Evolutionary conservation across 306 rosid genomes (phyloP), one percentile per base, ranked within the genome.

Genomic region (Castanea mollissima): DNA sequence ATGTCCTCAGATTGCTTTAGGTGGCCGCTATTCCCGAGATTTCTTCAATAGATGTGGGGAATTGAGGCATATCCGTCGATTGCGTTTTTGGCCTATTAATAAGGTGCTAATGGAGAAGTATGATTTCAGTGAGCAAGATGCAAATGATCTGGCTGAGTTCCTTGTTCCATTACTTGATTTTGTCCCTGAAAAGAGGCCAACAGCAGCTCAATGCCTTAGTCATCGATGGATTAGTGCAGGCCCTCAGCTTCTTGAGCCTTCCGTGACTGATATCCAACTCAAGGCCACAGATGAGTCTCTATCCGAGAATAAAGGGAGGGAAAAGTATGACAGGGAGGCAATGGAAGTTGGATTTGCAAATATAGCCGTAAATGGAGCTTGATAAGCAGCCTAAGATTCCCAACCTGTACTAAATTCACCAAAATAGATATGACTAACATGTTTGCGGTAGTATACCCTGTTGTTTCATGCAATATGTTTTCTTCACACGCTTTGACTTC

Each of bases 21-120:
- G 99, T 58, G 99, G 99, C 27, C 92, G 97, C 56, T 94, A 94
- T 74, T 95, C 99, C 74, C 91, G 97, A 55, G 99, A 95, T 84
- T 95, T 87, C 84, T 95, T 95, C 60, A 92, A 95, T 65, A 89
- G 98, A 85, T 83, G 91, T 21, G 97, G 99, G 21, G 97, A 95
- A 78, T 69, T 92, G 79, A 88, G 98, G 90, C 99, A 94, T 82
- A 94, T 94, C 70, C 91, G 96, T 4, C 86, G 97, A 74, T 79
- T 95, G 82, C 93, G 98, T 25, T 95, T 95, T 83, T 95, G 99
- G 99, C 99, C 98, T 10, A 76, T 95, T 80, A 90, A 78, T 71
- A 95, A 95, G 83, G 98, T 95, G 74, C 95, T 95, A 12, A 1
- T 62, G 58, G 99, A 95, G 87, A 95, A 95, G 87, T 95, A 95